A percentile compares a stretch with the other conserved stretches of the same genome.
Conservation (phyloP, 768 basidiomycete species). For the Suillus plorans region DNA sequence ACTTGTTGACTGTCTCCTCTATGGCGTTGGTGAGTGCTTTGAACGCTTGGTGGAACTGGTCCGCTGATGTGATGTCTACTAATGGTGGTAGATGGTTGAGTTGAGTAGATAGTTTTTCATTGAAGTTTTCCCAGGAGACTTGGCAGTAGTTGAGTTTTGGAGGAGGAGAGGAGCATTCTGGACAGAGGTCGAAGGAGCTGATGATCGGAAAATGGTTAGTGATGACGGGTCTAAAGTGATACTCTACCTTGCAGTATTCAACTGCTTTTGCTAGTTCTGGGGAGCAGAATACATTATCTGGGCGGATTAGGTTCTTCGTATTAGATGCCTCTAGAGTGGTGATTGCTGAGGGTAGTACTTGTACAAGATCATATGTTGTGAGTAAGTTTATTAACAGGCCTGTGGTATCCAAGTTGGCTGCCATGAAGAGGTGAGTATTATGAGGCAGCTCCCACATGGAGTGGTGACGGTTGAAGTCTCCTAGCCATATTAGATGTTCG, state of each 20-base stretch:
- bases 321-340: not conserved
- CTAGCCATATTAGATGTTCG: not conserved
- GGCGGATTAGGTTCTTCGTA: not conserved
- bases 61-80: no score
- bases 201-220: not conserved
- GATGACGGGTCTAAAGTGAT: not conserved
- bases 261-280: not conserved
- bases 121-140: not conserved
- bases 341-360: not conserved
- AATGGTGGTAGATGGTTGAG: not conserved
- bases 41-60: no score
- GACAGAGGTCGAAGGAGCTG: fast-evolving
- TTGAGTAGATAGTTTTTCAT: not conserved
- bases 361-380: fast-evolving
- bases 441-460: not conserved
- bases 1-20: no score
- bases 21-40: no score
- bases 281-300: not conserved
- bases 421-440: not conserved
- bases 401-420: not conserved
- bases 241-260: not conserved
- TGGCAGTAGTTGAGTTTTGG: not conserved
- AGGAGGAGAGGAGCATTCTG: not conserved
- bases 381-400: not conserved
- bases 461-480: not conserved